A percentile compares a stretch with the other conserved stretches of the same genome.
Evolutionary conservation across 1,139 yeast genomes (phyloP).

Genomic region (Geotrichum klebahnii): DNA sequence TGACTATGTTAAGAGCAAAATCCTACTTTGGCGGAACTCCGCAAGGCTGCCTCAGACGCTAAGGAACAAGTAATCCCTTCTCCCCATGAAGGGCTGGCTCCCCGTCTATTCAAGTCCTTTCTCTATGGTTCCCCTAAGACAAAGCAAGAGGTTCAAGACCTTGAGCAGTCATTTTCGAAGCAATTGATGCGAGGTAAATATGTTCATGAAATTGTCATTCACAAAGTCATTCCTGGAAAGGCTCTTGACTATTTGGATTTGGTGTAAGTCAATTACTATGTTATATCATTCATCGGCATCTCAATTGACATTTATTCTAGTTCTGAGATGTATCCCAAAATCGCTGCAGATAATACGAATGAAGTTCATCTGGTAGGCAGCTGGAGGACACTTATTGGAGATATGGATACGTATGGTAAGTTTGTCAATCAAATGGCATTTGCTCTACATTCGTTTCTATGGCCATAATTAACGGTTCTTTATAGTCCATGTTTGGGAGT

Average conservation of each 20-base stretch:
- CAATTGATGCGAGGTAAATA: slow-evolving; percentile 43
- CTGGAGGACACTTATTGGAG: slow-evolving; percentile 45
- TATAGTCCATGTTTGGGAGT: slow-evolving; percentile 43
- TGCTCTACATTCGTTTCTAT: background rate
- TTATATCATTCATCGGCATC: background rate
- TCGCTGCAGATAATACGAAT: slow-evolving; percentile 37
- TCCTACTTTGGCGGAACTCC: slow-evolving; percentile 22
- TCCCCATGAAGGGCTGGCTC: slow-evolving; percentile 22
- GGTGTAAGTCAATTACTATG: slow-evolving; percentile 25
- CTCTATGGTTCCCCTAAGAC: slow-evolving; percentile 40
- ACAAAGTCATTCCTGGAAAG: slow-evolving; percentile 40
- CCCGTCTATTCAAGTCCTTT: slow-evolving; percentile 38
- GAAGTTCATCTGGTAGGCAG: slow-evolving; percentile 43
- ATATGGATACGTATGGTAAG: slow-evolving; percentile 36
- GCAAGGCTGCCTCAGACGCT: slow-evolving; percentile 24
- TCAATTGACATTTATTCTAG: slow-evolving; percentile 5
- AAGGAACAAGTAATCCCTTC: slow-evolving; percentile 14
- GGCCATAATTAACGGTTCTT: background rate
- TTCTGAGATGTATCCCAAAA: slow-evolving; percentile 37
- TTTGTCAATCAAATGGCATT: background rate
- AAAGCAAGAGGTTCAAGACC: slow-evolving; percentile 37
- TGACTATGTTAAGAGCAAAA: slow-evolving; percentile 6
- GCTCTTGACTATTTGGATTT: slow-evolving; percentile 39
- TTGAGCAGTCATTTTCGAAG: slow-evolving; percentile 39
- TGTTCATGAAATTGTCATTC: slow-evolving; percentile 43